Evolutionary conservation across 257 asterid species (phyloP), one percentile per base, ranked within the genome.

Genomic region (Gentiana macrophylla): DNA sequence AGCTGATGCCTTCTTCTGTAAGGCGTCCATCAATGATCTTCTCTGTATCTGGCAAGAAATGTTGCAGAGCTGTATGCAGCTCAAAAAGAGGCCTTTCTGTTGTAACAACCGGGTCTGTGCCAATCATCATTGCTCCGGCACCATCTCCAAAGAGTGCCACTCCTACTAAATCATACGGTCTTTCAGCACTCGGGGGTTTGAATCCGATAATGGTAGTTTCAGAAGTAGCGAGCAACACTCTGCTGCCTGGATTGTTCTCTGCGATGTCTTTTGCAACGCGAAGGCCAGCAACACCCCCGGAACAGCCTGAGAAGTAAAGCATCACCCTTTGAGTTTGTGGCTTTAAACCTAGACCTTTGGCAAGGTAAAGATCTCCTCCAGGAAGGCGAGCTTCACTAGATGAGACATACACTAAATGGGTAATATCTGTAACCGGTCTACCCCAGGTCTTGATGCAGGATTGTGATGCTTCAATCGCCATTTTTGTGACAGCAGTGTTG

Each of bases 261-360:
- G 94, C 94, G 12, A 92, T 75, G 80, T 92, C 98, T 61, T 92
- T 92, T 2, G 97, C 97, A 2, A 88, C 91, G 0, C 99, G 76
- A 33, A 92, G 86, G 72, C 99, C 99, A 2, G 99, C 99, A 3
- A 88, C 99, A 4, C 97, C 99, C 1, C 99, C 97, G 0, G 99
- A 88, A 83, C 97, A 92, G 69, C 99, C 95, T 4, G 94, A 78
- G 49, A 92, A 92, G 73, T 92, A 88, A 70, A 92, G 82, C 91
- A 67, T 85, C 57, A 78, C 83, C 32, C 97, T 63, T 5, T 71
- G 80, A 24, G 94, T 84, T 35, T 76, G 55, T 12, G 92, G 91
- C 59, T 61, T 49, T 38, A 92, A 84, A 37, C 94, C 97, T 3
- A 92, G 84, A 13, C 94, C 99, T 55, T 79, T 81, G 4, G 99